These are phyloP conservation scores for Knufia fluminis DNA, from an alignment of 2,329 filamentous ascomycete genomes.

Conservation along the genomic window DNA sequence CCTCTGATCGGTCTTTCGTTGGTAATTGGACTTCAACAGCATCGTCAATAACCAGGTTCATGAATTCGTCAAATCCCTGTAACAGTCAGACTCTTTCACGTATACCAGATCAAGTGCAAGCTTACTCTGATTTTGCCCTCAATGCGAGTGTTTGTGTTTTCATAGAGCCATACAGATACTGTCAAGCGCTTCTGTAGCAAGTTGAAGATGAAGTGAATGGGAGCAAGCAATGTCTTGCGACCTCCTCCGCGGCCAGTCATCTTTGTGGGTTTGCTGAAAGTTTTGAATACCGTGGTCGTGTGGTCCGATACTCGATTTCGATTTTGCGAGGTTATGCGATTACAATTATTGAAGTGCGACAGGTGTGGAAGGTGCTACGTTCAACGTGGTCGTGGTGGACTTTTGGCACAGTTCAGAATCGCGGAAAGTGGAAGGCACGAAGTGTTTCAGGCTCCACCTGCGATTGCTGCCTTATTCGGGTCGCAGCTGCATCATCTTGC, in stretches of 20 bases:
- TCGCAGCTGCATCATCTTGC: conserved; percentile 9
- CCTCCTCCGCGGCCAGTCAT: conserved; percentile 49
- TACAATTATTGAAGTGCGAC: too few species aligned
- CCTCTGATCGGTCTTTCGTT: conserved; percentile 73
- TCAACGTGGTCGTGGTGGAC: background rate
- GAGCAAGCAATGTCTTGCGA: conserved; percentile 61
- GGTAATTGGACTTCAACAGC: conserved; percentile 83
- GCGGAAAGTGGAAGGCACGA: background rate
- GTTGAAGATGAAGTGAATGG: conserved; percentile 89
- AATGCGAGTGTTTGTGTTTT: conserved; percentile 87
- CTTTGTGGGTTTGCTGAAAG: background rate
- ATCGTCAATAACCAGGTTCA: conserved; percentile 96
- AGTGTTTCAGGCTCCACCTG: conserved; percentile 2
- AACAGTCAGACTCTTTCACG: conserved; percentile 11
- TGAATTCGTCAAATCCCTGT: conserved; percentile 98
- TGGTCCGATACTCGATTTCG: background rate
- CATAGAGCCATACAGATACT: conserved; percentile 92
- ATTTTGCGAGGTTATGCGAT: too few species aligned
- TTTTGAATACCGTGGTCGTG: background rate
- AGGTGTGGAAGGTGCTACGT: too few species aligned
- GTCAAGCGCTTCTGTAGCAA: conserved; percentile 74
- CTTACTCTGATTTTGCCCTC: conserved; percentile 90
- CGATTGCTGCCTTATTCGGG: background rate
- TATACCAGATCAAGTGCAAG: conserved; percentile 14
- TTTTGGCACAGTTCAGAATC: background rate